Conservation (phyloP, 768 basidiomycete genomes). For the Podaxis rugospora region DNA sequence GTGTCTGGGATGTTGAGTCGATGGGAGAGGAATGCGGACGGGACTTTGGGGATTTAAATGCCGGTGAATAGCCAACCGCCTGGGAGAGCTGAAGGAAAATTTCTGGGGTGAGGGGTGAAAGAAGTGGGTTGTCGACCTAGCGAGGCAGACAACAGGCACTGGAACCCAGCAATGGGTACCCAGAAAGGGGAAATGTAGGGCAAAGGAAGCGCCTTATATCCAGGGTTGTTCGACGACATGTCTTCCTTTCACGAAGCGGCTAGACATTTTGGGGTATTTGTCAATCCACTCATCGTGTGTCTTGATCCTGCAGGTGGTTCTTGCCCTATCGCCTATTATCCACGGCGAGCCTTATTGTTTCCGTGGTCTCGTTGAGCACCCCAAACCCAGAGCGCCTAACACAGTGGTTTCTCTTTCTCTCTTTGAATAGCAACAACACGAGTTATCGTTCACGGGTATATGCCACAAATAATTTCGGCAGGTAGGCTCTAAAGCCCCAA, state of each 20-base stretch:
- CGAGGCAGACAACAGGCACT: neutral
- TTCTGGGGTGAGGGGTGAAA: neutral
- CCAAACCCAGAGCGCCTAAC: neutral
- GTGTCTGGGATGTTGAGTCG: neutral
- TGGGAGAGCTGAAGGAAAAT: neutral
- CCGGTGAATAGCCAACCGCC: neutral
- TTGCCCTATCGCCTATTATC: neutral
- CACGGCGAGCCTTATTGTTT: neutral
- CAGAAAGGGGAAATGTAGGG: neutral
- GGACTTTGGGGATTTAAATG: neutral
- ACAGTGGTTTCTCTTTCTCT: no score
- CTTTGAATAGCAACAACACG: neutral
- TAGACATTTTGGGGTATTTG: constrained; percentile 7
- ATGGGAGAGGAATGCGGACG: neutral
- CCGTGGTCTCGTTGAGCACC: neutral
- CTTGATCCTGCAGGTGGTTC: neutral
- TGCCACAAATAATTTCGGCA: neutral
- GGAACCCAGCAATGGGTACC: neutral
- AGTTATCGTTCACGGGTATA: neutral
- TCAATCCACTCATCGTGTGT: neutral
- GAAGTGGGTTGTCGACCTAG: neutral
- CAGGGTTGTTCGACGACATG: constrained; percentile 5
- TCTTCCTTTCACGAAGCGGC: neutral
- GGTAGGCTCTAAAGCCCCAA: neutral
- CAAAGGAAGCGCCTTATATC: neutral